Percentiles rank a stretch among this genome's conserved stretches.
Evolutionary conservation across 148 eudicot species (phyloP).

Genomic region (Persicaria maculosa): DNA sequence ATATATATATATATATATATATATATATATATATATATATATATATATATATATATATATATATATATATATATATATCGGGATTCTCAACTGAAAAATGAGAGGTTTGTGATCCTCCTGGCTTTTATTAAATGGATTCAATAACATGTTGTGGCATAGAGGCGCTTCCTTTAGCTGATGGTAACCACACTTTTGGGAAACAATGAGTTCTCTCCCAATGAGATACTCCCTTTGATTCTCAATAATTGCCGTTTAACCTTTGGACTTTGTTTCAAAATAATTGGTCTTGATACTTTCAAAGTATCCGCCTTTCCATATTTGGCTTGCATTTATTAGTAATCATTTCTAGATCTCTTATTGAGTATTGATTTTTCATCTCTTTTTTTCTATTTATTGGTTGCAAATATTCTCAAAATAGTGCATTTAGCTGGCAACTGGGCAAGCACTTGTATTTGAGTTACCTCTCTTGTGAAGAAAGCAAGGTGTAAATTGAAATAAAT

Average conservation of each 20-base stretch:
- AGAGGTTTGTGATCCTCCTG: background rate
- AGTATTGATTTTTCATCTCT: background rate
- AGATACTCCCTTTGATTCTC: background rate
- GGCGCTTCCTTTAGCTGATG: background rate
- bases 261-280: too few species aligned
- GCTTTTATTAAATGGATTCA: background rate
- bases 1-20: background rate
- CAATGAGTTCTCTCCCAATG: background rate
- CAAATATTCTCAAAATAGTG: background rate
- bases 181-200: background rate
- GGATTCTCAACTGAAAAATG: background rate
- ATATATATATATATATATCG: background rate
- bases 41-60: background rate
- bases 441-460: background rate
- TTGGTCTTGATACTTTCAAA: too few species aligned
- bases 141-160: background rate
- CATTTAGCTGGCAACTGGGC: background rate
- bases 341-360: background rate
- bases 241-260: too few species aligned
- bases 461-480: background rate
- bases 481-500: background rate
- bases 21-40: background rate
- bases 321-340: too few species aligned
- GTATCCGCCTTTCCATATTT: too few species aligned
- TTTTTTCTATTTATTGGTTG: background rate